Conservation (phyloP, 768 basidiomycete species). For the Tephrocybe sp. region DNA sequence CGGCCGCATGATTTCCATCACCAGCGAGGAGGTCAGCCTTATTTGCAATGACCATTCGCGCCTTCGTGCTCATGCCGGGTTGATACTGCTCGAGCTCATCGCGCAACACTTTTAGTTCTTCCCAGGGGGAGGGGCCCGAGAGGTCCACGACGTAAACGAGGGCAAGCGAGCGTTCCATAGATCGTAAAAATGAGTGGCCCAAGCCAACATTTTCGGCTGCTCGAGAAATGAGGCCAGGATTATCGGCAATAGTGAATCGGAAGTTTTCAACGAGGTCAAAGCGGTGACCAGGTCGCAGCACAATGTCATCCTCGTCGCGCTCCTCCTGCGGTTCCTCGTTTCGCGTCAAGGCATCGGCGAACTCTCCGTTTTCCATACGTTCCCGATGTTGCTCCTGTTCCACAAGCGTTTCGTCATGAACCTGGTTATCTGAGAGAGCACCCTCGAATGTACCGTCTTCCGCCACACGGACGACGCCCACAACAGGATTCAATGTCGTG, state of each 20-base stretch:
- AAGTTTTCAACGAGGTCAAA: slow-evolving; percentile 72
- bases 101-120: slow-evolving; percentile 68
- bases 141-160: slow-evolving; percentile 94
- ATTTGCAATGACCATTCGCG: slow-evolving; percentile 86
- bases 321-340: slow-evolving; percentile 37
- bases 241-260: slow-evolving; percentile 95
- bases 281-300: slow-evolving; percentile 39
- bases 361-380: slow-evolving; percentile 52
- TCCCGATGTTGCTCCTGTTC: slow-evolving; percentile 49
- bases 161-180: slow-evolving; percentile 89
- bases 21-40: slow-evolving; percentile 86
- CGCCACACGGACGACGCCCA: slow-evolving; percentile 85
- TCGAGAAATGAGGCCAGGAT: slow-evolving; percentile 86
- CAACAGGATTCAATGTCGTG: slow-evolving; percentile 92
- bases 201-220: slow-evolving; percentile 91
- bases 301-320: slow-evolving; percentile 11
- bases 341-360: slow-evolving; percentile 48
- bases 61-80: slow-evolving; percentile 73
- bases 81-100: slow-evolving; percentile 87
- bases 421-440: slow-evolving; percentile 41
- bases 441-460: slow-evolving; percentile 80
- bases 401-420: slow-evolving; percentile 68
- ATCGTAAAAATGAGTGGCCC: slow-evolving; percentile 90
- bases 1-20: slow-evolving; percentile 44
- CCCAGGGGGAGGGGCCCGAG: slow-evolving; percentile 69